Evolutionary conservation across 305 asterid species (phyloP).

Genomic region (Petunia hybrid): DNA sequence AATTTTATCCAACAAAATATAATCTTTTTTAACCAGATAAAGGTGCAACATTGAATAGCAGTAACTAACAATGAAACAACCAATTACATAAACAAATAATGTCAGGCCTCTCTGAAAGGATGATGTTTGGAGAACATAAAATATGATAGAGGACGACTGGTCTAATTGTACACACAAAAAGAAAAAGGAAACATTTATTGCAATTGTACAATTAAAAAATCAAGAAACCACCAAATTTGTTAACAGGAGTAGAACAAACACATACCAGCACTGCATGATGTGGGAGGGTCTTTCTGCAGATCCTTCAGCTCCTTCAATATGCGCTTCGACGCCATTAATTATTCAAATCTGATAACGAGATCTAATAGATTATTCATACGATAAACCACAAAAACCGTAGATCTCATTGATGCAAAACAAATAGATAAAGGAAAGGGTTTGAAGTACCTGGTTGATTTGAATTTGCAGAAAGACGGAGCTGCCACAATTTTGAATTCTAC

Average conservation of each 20-base stretch:
- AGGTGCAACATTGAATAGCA: neutral
- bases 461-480: neutral
- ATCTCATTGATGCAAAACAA: neutral
- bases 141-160: no score
- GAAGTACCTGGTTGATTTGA: neutral
- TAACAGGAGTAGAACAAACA: neutral
- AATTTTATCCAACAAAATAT: neutral
- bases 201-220: neutral
- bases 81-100: neutral
- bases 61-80: neutral
- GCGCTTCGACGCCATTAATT: slow-evolving; percentile 51
- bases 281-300: slow-evolving; percentile 57
- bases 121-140: no score
- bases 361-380: slow-evolving; percentile 9
- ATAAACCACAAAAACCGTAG: neutral
- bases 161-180: no score
- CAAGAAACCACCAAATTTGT: neutral
- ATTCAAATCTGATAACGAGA: slow-evolving; percentile 32
- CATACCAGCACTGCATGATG: slow-evolving; percentile 57
- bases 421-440: neutral
- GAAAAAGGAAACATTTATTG: neutral
- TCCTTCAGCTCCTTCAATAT: slow-evolving; percentile 59
- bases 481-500: no score
- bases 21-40: neutral
- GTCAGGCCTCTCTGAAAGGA: no score